Evolutionary conservation across 2,329 filamentous ascomycete genomes (phyloP), one percentile per base, ranked within the genome.

Genomic region (Monosporascus sp.): DNA sequence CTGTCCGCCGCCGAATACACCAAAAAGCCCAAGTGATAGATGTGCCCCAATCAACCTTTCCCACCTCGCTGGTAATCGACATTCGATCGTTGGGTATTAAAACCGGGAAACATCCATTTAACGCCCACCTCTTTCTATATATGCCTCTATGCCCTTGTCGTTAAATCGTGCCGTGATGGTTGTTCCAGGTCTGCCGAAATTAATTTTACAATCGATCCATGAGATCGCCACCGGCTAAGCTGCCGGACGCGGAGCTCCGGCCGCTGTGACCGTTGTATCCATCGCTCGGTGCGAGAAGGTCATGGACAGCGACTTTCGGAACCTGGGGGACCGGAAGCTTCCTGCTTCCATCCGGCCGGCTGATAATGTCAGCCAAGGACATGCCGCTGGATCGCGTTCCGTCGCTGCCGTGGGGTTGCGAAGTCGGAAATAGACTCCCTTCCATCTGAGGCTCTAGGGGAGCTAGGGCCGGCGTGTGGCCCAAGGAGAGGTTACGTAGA

Each of bases 311-410:
- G 44, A 96, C 88, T 70, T 94, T 94, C 52, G 90, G 90, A n/a
- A 92, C 82, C 72, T 93, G 89, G 6, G 91, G 91, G 17, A 96
- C 89, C 0, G 93, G 93, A 18, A 97, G 78, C 72, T 97, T 97
- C 63, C 93, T 80, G 24, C 88, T 87, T 38, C 90, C 90, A 58
- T 97, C 92, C 1, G 90, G 82, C 61, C 88, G 87, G 66, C 88
- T 90, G 75, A 97, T 94, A 65, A 97, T 97, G 69, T 97, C 93
- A 54, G 86, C 89, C 63, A 97, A 86, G 39, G 90, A 88, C 53
- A 95, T 82, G 41, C 91, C 91, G 52, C 78, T 82, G 61, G 81
- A 75, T 52, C 78, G 74, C 54, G 72, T 59, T 37, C 75, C 63
- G 73, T 77, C 50, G 68, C 78, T 78, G 51, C 79, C 76, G 65